These are phyloP conservation scores for Aspergillus sp. DNA, from an alignment of 2,329 filamentous ascomycete genomes.

Conservation along the genomic window DNA sequence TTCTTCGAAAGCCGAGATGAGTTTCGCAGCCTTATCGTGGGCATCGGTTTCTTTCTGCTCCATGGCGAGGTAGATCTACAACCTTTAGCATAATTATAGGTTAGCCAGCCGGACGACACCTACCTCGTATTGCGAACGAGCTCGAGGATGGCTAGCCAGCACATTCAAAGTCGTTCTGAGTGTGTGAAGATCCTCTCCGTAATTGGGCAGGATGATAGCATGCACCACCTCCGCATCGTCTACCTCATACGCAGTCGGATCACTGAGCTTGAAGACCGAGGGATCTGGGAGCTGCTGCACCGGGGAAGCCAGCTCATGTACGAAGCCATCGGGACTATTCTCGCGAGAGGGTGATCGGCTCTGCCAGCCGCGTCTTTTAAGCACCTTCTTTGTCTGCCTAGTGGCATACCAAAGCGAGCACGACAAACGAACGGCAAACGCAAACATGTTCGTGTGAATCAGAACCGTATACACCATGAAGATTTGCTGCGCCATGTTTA, in stretches of 20 bases:
- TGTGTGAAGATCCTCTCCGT: slow-evolving; percentile 63
- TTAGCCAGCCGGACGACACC: slow-evolving; percentile 27
- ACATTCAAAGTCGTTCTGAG: slow-evolving; percentile 61
- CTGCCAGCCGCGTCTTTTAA: slow-evolving; percentile 11
- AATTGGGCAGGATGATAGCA: slow-evolving; percentile 63
- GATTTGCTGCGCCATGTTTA: slow-evolving; percentile 24
- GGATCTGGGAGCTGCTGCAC: slow-evolving; percentile 3
- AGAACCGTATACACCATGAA: slow-evolving; percentile 59
- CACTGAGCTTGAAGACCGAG: slow-evolving; percentile 27
- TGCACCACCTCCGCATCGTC: slow-evolving; percentile 49
- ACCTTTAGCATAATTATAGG: too few relatives aligned
- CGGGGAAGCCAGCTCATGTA: background rate
- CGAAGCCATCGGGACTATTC: background rate
- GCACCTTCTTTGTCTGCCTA: slow-evolving; percentile 13
- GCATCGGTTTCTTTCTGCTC: slow-evolving; percentile 58
- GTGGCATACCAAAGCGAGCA: slow-evolving; percentile 39
- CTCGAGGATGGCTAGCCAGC: slow-evolving; percentile 58
- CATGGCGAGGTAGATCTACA: slow-evolving; percentile 65
- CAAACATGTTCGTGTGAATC: slow-evolving; percentile 56
- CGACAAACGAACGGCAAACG: slow-evolving; percentile 46
- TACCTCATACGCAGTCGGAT: slow-evolving; percentile 45
- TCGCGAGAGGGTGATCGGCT: slow-evolving; percentile 4
- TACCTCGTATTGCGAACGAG: slow-evolving; percentile 60
- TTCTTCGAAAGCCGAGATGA: slow-evolving; percentile 56
- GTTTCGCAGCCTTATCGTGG: slow-evolving; percentile 52